A percentile compares a stretch with the other conserved stretches of the same genome.
Evolutionary conservation across 306 rosid species (phyloP).

Genomic region (Carpinus viminea): DNA sequence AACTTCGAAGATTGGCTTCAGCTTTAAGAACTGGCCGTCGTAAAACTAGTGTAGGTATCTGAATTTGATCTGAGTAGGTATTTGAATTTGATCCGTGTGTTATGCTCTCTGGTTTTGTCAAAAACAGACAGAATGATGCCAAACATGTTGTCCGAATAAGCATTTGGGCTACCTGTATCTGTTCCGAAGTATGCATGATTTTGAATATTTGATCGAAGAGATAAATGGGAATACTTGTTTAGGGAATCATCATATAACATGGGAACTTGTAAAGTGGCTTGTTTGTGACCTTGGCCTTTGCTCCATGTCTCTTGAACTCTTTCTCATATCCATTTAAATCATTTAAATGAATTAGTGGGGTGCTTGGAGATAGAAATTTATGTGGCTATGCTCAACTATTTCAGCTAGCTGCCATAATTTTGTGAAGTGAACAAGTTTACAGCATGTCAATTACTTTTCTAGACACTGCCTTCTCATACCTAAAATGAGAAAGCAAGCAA

Average conservation of each 20-base stretch:
- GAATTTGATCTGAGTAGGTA: background rate
- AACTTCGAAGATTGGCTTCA: slow-evolving; percentile 67
- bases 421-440: background rate
- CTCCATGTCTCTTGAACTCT: background rate
- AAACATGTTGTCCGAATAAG: background rate
- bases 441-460: background rate
- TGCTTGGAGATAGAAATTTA: background rate
- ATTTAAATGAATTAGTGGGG: background rate
- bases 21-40: slow-evolving; percentile 86
- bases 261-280: background rate
- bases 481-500: background rate
- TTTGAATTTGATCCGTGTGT: too few species aligned
- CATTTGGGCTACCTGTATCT: background rate
- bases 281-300: slow-evolving; percentile 1
- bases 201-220: background rate
- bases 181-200: background rate
- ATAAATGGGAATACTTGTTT: background rate
- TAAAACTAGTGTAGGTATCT: slow-evolving; percentile 66
- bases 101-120: background rate
- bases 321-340: background rate
- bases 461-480: background rate
- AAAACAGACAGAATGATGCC: background rate
- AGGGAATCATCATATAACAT: background rate
- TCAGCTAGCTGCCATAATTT: background rate
- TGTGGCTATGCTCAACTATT: background rate